Conservation (phyloP, 768 basidiomycete species). For the Suillus fuscotomentosus region DNA sequence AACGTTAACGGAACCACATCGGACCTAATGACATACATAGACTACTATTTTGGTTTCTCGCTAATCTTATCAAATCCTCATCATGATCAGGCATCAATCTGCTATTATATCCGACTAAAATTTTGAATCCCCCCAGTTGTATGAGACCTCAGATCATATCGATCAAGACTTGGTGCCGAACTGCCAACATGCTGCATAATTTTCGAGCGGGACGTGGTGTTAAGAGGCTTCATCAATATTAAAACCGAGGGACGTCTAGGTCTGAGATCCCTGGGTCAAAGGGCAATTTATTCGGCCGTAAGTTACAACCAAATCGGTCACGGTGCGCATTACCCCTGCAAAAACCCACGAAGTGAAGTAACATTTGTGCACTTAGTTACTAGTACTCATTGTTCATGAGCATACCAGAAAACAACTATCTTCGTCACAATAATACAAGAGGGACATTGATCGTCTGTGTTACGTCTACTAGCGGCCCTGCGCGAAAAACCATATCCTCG, state of each 20-base stretch:
- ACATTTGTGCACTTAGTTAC: background rate
- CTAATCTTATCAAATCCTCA: conserved; percentile 3
- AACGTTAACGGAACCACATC: too few species aligned
- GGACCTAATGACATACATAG: too few species aligned
- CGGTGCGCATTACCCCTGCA: background rate
- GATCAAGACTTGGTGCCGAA: too few species aligned
- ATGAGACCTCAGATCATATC: too few species aligned
- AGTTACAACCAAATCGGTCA: background rate
- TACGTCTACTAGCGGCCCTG: background rate
- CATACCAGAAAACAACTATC: background rate
- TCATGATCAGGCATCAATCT: background rate
- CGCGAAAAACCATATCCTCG: background rate
- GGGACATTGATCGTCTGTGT: background rate
- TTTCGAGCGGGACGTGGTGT: background rate
- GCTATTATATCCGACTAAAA: background rate
- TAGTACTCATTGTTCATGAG: background rate
- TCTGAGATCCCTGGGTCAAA: background rate
- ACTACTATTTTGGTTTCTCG: background rate
- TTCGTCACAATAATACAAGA: background rate
- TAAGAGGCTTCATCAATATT: background rate
- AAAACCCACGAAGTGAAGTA: background rate
- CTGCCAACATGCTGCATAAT: background rate
- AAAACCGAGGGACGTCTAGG: background rate
- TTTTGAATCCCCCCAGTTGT: background rate
- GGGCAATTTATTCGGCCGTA: background rate